Percentiles rank a stretch among this genome's conserved stretches.
These are phyloP conservation scores for Kodamaea suecica DNA, from an alignment of 1,139 yeast genomes.

Conservation along the genomic window DNA sequence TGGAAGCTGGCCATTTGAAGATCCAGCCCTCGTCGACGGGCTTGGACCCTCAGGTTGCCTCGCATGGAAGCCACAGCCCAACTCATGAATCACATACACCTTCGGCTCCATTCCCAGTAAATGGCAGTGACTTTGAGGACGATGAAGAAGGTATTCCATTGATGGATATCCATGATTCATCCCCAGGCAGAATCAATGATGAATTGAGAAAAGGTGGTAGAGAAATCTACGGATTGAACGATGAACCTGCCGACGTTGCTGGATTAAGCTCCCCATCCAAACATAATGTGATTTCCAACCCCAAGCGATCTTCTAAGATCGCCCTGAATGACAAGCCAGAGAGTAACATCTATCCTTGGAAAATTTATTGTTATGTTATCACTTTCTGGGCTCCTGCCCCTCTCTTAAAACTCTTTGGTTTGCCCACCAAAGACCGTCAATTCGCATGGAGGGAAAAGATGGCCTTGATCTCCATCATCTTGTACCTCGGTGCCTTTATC, in stretches of 20 bases:
- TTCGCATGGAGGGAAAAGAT: conserved; percentile 97
- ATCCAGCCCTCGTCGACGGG: conserved; percentile 77
- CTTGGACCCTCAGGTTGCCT: conserved; percentile 49
- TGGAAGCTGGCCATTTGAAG: conserved; percentile 57
- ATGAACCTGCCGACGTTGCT: conserved; percentile 40
- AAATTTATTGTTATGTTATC: conserved; percentile 68
- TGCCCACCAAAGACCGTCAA: conserved; percentile 76
- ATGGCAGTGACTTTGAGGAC: conserved; percentile 14
- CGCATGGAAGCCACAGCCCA: conserved; percentile 8
- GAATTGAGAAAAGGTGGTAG: no score
- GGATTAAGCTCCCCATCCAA: conserved; percentile 11
- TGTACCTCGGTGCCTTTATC: conserved; percentile 71
- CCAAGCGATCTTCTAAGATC: conserved; percentile 10
- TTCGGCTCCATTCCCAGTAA: conserved; percentile 5
- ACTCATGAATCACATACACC: no score
- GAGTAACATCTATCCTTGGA: conserved; percentile 63
- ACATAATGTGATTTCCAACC: conserved; percentile 25
- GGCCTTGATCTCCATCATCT: conserved; percentile 73
- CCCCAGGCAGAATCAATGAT: conserved; percentile 11
- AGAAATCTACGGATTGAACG: conserved; percentile 60
- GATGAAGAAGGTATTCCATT: conserved; percentile 46
- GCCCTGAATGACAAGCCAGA: conserved; percentile 16
- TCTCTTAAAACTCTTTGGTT: conserved; percentile 67
- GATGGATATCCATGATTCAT: conserved; percentile 32
- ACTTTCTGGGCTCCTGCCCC: conserved; percentile 94